Evolutionary conservation across 2,329 filamentous ascomycete species (phyloP).

Genomic region (Sphaerulina musiva): DNA sequence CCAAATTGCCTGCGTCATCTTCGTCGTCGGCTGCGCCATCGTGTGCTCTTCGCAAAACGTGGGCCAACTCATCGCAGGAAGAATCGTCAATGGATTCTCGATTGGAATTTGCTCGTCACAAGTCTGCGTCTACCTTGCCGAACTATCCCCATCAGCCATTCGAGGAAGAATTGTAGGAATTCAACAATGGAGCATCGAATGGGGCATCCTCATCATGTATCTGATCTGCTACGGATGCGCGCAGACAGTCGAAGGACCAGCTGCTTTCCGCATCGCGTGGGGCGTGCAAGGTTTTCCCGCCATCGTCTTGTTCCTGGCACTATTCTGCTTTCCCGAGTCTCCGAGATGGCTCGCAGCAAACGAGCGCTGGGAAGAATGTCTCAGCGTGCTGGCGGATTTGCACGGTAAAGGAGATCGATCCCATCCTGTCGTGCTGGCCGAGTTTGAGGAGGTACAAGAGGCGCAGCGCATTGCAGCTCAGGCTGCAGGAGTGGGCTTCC

Average conservation of each 20-base stretch:
- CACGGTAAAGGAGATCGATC: slow-evolving; percentile 40
- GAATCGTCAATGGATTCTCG: slow-evolving; percentile 62
- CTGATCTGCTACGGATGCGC: slow-evolving; percentile 59
- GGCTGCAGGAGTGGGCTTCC: slow-evolving; percentile 35
- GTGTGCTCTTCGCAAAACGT: slow-evolving; percentile 58
- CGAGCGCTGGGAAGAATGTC: slow-evolving; percentile 42
- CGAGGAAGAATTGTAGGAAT: slow-evolving; percentile 62
- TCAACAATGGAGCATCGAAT: slow-evolving; percentile 67
- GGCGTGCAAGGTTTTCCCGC: slow-evolving; percentile 42
- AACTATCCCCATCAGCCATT: slow-evolving; percentile 51
- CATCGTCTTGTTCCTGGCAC: slow-evolving; percentile 39
- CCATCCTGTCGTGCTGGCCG: slow-evolving; percentile 43
- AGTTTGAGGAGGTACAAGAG: slow-evolving; percentile 42
- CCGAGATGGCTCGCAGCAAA: slow-evolving; percentile 45
- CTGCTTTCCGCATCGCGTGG: slow-evolving; percentile 50
- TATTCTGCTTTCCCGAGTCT: slow-evolving; percentile 43
- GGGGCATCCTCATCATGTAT: slow-evolving; percentile 61
- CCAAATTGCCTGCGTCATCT: slow-evolving; percentile 41
- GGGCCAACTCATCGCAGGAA: slow-evolving; percentile 61
- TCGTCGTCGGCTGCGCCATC: slow-evolving; percentile 53
- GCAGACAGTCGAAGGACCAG: slow-evolving; percentile 8
- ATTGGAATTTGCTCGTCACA: slow-evolving; percentile 66
- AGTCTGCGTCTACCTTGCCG: slow-evolving; percentile 57
- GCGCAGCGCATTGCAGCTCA: slow-evolving; percentile 37
- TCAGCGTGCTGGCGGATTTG: slow-evolving; percentile 39